Percentiles rank a stretch among this genome's conserved stretches.
Conservation (phyloP, 148 eudicot genomes). For the Linanthus parryae region DNA sequence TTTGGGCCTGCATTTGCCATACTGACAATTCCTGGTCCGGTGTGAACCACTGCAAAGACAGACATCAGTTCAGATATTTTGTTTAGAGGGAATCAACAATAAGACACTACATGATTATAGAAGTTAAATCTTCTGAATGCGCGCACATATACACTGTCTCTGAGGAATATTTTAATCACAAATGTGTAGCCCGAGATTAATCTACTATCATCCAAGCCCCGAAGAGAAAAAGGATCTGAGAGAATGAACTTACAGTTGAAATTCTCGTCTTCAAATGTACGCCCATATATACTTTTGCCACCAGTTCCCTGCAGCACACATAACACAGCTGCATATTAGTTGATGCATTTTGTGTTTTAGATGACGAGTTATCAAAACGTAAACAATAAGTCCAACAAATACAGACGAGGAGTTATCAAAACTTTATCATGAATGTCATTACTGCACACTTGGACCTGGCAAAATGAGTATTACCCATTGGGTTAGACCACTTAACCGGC, state of each 20-base stretch:
- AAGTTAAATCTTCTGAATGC: too few species aligned
- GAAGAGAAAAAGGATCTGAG: not conserved
- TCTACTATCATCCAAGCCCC: not conserved
- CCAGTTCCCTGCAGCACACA: conserved; percentile 77
- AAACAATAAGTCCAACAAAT: too few species aligned
- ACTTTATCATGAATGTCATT: too few species aligned
- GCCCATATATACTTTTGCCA: conserved; percentile 96
- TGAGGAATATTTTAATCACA: not conserved
- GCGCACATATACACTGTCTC: not conserved
- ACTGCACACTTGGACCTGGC: too few species aligned
- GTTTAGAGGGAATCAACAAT: too few species aligned
- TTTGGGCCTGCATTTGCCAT: conserved; percentile 99
- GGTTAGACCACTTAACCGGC: too few species aligned
- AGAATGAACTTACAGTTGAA: conserved; percentile 66
- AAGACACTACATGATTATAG: too few species aligned
- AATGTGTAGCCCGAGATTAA: not conserved
- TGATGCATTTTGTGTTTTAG: too few species aligned
- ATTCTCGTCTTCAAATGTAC: conserved; percentile 92
- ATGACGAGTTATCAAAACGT: too few species aligned
- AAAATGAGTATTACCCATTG: too few species aligned
- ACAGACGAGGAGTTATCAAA: too few species aligned
- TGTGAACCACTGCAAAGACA: conserved; percentile 55
- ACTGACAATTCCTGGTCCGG: conserved; percentile 92
- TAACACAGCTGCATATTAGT: conserved; percentile 3
- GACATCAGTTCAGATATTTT: too few species aligned